Base-by-base conservation (phyloP, 2,329 filamentous ascomycete genomes). In the Hortaea werneckii region DNA sequence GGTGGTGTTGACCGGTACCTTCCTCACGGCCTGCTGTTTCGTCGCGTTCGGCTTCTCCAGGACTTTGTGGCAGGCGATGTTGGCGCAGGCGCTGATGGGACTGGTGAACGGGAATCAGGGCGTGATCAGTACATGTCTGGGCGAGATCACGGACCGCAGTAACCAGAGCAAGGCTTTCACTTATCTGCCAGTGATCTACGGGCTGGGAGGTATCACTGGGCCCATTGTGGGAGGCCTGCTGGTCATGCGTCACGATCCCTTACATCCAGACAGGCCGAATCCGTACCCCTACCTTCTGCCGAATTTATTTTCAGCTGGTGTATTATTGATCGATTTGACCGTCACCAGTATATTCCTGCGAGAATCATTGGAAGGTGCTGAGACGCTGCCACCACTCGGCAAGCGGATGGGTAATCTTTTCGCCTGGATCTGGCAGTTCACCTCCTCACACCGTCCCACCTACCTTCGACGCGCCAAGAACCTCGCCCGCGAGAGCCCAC, bases 151-250 rank as follows among this genome's bases (percentile, higher is more conserved):
- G 1, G 89, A 96, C 62, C 80, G 87, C 45, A 92, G 84, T 52
- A 98, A 98, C 64, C 92, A 98, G 72, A 92, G 87, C 59, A 78
- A 78, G 44, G 92, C 88, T 0, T 98, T 98, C 58, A 92, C 86
- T 1, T 98, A 95, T 69, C 72, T 98, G 37, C 92, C 92, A 0
- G 84, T 96, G 35, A 83, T 96, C n/a, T 98, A 98, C 65, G 90
- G 90, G 4, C 73, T 98, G 30, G 92, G 92, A 12, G 87, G 86
- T 37, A 95, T 98, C 50, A 92, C 89, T 0, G 92, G 92, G 0
- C 92, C 92, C 0, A 80, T 94, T 1, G 68, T 96, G n/a, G 92
- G 92, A 10, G 92, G 92, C 0, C 64, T 95, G 37, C 67, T 96
- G 45, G 85, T 94, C 0, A 78, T 82, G 39, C 74, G 73, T 41